Percentiles rank a stretch among this genome's conserved stretches.
phyloP scores from a whole-genome alignment of 2,329 filamentous ascomycete species.

The Alternaria incomplexa region DNA sequence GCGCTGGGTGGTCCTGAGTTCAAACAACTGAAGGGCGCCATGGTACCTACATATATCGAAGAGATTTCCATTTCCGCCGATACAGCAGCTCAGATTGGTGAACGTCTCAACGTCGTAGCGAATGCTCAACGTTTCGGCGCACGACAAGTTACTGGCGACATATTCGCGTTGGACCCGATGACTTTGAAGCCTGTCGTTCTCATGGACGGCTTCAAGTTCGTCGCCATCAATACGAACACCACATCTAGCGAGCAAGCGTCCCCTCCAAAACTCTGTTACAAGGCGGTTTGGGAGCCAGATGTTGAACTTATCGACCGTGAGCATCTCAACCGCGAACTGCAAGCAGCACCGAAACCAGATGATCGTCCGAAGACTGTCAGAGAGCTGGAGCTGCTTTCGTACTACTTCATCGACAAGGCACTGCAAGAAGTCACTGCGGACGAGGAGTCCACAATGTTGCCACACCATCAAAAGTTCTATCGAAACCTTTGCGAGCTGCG shows the following conservation, averaged over 20 bases:
- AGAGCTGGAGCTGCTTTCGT: constrained; percentile 17
- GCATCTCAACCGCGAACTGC: constrained; percentile 10
- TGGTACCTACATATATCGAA: constrained; percentile 18
- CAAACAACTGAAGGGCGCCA: constrained; percentile 4
- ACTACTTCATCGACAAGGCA: constrained; percentile 16
- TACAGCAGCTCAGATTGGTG: constrained; percentile 9
- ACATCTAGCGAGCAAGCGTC: not conserved
- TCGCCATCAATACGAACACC: constrained; percentile 7
- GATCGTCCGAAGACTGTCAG: constrained; percentile 10
- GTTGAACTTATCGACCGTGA: constrained; percentile 12
- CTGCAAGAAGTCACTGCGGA: constrained; percentile 2
- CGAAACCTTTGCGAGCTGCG: constrained; percentile 8
- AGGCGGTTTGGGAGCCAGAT: constrained; percentile 18
- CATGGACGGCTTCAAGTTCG: constrained; percentile 21
- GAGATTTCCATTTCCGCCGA: constrained; percentile 16
- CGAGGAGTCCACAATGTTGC: constrained; percentile 11
- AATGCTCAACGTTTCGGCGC: not conserved
- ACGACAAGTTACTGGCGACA: constrained; percentile 12
- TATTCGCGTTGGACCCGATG: constrained; percentile 12
- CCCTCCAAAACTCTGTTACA: constrained; percentile 12
- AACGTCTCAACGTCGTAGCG: constrained; percentile 12
- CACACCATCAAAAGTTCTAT: constrained; percentile 20
- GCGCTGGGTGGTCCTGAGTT: constrained; percentile 8
- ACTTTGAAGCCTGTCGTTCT: constrained; percentile 12
- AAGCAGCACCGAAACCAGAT: constrained; percentile 9